Evolutionary conservation across 169 alveolate species (phyloP).

Genomic region (Cryptosporidium canis): DNA sequence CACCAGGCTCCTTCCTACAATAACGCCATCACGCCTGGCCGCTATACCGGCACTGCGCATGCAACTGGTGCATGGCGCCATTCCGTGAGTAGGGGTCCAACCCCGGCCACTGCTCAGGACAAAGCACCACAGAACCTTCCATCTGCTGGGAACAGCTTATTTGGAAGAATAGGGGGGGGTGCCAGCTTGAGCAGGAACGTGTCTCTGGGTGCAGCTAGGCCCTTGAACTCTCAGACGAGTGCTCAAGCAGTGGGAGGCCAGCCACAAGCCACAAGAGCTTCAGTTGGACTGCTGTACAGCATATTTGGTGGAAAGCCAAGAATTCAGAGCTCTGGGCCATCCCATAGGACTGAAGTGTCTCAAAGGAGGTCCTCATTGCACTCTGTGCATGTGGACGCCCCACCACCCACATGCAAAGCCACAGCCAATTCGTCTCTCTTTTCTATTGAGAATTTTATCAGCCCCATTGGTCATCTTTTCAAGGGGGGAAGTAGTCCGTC

Average conservation of each 20-base stretch:
- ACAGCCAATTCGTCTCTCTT: neutral
- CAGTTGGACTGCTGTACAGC: neutral
- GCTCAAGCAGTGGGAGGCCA: neutral
- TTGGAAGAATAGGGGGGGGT: neutral
- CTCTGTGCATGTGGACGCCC: neutral
- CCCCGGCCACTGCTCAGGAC: neutral
- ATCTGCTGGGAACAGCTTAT: neutral
- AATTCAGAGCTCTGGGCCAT: neutral
- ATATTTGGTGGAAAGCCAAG: neutral
- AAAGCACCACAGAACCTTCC: neutral
- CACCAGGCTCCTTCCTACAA: neutral
- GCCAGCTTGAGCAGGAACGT: neutral
- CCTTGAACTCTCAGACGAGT: neutral
- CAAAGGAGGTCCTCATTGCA: neutral
- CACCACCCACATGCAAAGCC: neutral
- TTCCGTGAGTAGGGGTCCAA: neutral
- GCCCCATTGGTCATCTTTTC: conserved; percentile 9
- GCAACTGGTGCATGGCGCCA: neutral
- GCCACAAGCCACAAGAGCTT: neutral
- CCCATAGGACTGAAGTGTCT: neutral
- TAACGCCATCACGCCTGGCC: neutral
- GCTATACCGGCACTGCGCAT: neutral
- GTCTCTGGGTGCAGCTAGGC: neutral
- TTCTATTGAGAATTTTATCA: neutral
- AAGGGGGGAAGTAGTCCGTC: neutral